These are phyloP conservation scores for Blastomyces silverae DNA, from an alignment of 2,329 filamentous ascomycete genomes.

Conservation along the genomic window DNA sequence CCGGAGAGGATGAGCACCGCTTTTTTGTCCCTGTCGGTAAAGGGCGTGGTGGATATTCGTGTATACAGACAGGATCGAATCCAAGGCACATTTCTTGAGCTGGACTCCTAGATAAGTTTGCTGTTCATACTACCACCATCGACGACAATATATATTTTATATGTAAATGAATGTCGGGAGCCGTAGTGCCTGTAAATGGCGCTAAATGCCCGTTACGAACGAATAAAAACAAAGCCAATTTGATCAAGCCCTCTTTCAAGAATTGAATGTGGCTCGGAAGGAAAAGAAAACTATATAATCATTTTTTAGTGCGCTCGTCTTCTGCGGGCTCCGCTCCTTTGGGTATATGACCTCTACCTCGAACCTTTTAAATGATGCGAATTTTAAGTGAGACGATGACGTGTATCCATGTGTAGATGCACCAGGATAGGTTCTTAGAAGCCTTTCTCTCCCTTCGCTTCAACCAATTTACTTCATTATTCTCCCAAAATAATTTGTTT, in stretches of 20 bases:
- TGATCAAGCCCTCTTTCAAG: background rate
- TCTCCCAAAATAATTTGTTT: conserved; percentile 27
- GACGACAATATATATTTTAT: background rate
- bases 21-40: background rate
- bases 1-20: background rate
- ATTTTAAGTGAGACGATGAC: background rate
- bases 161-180: background rate
- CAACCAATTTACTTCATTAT: background rate
- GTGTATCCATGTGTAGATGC: background rate
- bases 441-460: no score
- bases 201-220: background rate
- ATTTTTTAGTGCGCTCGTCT: background rate
- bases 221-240: background rate
- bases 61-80: background rate
- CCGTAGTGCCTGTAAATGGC: background rate
- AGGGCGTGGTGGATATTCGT: background rate
- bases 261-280: background rate
- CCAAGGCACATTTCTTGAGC: background rate
- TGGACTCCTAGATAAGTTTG: background rate
- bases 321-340: background rate
- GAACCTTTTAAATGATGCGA: background rate
- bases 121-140: background rate
- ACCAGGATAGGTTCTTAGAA: background rate
- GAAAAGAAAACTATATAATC: background rate
- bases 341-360: background rate